A percentile compares a stretch with the other conserved stretches of the same genome.
These are phyloP conservation scores for Colletotrichum siamense DNA, from an alignment of 2,329 filamentous ascomycete species.

Conservation along the genomic window DNA sequence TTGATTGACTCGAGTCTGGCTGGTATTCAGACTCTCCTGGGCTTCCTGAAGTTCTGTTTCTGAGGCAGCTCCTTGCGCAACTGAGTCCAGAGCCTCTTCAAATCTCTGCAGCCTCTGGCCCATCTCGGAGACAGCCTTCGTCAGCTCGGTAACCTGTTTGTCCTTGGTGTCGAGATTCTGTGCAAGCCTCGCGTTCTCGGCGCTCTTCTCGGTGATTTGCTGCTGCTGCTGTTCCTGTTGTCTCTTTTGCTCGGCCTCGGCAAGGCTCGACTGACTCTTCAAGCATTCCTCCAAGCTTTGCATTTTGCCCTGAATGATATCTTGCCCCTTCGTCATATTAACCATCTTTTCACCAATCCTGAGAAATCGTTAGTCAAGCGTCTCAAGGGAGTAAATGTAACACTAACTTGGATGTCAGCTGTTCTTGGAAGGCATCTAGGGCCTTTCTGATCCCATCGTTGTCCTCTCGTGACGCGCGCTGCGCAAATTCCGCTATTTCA, in stretches of 20 bases:
- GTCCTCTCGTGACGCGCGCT: not conserved
- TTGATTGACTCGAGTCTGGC: not conserved
- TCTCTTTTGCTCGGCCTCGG: not conserved
- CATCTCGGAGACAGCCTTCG: not conserved
- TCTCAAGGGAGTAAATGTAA: not conserved
- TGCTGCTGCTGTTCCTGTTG: not conserved
- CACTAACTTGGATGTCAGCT: not conserved
- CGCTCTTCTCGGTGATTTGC: slow-evolving; percentile 12
- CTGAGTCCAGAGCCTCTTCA: not conserved
- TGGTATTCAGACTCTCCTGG: not conserved
- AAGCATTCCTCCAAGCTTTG: not conserved
- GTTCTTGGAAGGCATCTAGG: not conserved
- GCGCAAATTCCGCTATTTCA: not conserved
- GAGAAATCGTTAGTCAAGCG: not conserved
- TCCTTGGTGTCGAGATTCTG: not conserved
- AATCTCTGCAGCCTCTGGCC: not conserved
- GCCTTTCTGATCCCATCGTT: not conserved
- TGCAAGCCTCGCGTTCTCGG: not conserved
- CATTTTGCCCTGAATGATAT: not conserved
- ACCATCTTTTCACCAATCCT: not conserved
- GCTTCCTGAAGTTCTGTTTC: not conserved
- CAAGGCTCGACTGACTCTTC: not conserved
- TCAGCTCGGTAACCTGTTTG: not conserved
- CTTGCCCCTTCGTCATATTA: not conserved
- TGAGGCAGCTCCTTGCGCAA: not conserved